phyloP scores from a whole-genome alignment of 176 grass and related monocot species.

The Oryza coarctata region DNA sequence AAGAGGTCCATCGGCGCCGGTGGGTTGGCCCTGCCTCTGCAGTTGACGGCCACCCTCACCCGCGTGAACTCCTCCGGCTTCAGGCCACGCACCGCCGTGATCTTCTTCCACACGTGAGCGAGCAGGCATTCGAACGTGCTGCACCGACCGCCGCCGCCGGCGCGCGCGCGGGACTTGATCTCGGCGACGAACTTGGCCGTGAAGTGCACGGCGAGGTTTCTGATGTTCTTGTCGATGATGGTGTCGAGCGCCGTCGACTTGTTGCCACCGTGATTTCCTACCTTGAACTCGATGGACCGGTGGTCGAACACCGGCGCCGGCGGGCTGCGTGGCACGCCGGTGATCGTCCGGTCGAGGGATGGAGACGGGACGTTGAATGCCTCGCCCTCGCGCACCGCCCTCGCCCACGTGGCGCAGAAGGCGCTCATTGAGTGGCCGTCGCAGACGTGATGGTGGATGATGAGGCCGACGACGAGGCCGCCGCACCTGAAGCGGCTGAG shows the following conservation, averaged over 20 bases:
- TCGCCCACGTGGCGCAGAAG: conserved; percentile 16
- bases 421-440: conserved; percentile 34
- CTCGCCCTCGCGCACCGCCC: conserved; percentile 1
- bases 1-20: conserved; percentile 30
- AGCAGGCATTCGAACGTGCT: conserved; percentile 45
- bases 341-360: not conserved
- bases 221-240: not conserved
- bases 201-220: conserved; percentile 7
- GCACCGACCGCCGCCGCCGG: conserved; percentile 1
- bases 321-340: not conserved
- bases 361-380: not conserved
- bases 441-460: not conserved
- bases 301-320: conserved; percentile 27
- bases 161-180: conserved; percentile 23
- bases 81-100: conserved; percentile 31
- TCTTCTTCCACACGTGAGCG: conserved; percentile 43
- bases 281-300: conserved; percentile 35
- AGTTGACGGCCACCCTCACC: conserved; percentile 39
- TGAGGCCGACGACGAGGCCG: conserved; percentile 25
- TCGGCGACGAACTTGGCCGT: conserved; percentile 20
- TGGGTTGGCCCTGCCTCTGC: conserved; percentile 11
- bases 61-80: not conserved
- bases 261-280: not conserved
- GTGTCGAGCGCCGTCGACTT: not conserved
- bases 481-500: conserved; percentile 40